These are phyloP conservation scores for Colletotrichum sp. DNA, from an alignment of 2,329 filamentous ascomycete genomes.

Conservation along the genomic window DNA sequence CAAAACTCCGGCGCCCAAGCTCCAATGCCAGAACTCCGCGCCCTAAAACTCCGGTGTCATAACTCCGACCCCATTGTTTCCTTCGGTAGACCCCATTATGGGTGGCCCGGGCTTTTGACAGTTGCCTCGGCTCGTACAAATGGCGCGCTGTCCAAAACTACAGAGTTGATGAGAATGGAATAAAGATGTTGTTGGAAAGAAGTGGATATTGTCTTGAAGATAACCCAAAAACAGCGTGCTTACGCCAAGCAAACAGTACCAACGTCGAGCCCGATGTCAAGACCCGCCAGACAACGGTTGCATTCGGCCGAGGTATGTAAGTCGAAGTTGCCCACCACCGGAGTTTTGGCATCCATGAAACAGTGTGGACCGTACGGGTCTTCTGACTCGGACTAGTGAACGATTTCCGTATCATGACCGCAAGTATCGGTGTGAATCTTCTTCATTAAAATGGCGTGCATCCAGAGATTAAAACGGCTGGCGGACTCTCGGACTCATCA, in stretches of 20 bases:
- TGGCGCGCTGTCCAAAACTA: no score
- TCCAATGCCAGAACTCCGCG: not conserved
- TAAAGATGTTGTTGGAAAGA: no score
- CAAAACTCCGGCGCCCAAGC: not conserved
- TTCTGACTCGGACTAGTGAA: not conserved
- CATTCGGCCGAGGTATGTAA: not conserved
- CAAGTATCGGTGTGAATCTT: not conserved
- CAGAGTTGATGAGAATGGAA: no score
- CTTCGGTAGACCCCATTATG: not conserved
- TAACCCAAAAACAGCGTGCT: not conserved
- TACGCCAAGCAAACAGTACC: not conserved
- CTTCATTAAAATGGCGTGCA: not conserved
- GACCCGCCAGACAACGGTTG: not conserved
- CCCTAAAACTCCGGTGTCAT: not conserved
- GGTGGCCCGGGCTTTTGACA: not conserved
- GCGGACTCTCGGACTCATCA: not conserved
- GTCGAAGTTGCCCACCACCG: not conserved
- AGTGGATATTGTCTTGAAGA: not conserved
- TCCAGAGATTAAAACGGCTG: accelerated
- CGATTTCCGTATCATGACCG: not conserved
- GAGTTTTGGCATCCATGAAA: not conserved
- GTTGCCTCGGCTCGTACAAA: not conserved
- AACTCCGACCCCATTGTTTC: not conserved
- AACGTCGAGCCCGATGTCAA: not conserved
- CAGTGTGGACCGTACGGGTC: not conserved